These are phyloP conservation scores for Candida sp. DNA, from an alignment of 1,139 yeast species.

Conservation along the genomic window DNA sequence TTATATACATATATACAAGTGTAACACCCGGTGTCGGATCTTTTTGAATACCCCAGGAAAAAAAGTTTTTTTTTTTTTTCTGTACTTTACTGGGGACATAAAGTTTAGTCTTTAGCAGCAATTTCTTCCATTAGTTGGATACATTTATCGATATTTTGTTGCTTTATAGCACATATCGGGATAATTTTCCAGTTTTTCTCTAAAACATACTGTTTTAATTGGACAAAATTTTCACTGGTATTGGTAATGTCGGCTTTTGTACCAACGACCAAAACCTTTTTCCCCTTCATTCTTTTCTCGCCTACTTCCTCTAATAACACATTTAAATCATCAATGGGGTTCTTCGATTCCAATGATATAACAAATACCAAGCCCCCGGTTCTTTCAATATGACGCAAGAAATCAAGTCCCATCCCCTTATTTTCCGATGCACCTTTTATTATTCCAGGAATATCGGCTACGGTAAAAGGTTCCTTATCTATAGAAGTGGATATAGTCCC, in stretches of 20 bases:
- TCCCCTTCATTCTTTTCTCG: constrained; percentile 49
- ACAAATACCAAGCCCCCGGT: constrained; percentile 90
- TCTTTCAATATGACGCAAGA: constrained; percentile 87
- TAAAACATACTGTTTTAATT: constrained; percentile 41
- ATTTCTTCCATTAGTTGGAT: constrained; percentile 69
- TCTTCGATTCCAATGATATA: constrained; percentile 60
- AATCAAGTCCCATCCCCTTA: constrained; percentile 92
- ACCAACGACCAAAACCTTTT: constrained; percentile 73
- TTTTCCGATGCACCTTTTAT: constrained; percentile 82
- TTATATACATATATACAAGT: background rate
- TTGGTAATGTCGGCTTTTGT: constrained; percentile 83
- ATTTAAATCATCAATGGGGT: constrained; percentile 65
- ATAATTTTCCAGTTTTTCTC: constrained; percentile 59
- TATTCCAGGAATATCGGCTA: constrained; percentile 97
- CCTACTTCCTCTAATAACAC: constrained; percentile 72
- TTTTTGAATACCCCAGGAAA: too few species aligned
- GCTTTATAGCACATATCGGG: constrained; percentile 79
- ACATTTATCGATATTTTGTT: constrained; percentile 70
- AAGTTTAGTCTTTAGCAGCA: constrained; percentile 19
- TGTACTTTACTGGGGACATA: too few species aligned
- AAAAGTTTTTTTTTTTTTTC: too few species aligned
- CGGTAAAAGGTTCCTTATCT: constrained; percentile 77
- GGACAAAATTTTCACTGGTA: constrained; percentile 41
- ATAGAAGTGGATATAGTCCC: constrained; percentile 77
- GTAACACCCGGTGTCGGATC: too few species aligned